These are phyloP conservation scores for Debaryomyces sp. DNA, from an alignment of 1,139 yeast species.

Conservation along the genomic window DNA sequence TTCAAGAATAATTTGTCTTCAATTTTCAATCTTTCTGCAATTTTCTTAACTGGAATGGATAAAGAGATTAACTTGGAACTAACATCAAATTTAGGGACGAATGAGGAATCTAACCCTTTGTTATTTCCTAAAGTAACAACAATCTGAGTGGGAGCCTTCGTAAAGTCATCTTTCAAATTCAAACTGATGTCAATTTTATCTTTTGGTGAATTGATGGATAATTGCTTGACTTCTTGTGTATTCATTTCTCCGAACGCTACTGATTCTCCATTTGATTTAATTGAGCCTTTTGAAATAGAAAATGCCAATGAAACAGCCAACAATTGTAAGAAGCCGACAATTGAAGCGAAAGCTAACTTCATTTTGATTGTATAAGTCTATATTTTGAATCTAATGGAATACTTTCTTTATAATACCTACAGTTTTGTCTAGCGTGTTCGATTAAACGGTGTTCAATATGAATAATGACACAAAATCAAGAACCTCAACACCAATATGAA, in stretches of 20 bases:
- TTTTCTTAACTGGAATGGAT: slow-evolving; percentile 31
- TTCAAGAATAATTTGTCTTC: slow-evolving; percentile 35
- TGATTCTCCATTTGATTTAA: slow-evolving; percentile 27
- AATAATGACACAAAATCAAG: slow-evolving; percentile 2
- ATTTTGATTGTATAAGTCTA: slow-evolving; percentile 1
- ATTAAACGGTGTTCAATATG: not conserved
- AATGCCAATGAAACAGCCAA: slow-evolving; percentile 22
- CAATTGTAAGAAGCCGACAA: slow-evolving; percentile 5
- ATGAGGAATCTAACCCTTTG: slow-evolving; percentile 27
- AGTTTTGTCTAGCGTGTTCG: slow-evolving; percentile 5
- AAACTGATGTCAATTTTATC: slow-evolving; percentile 36
- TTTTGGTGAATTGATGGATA: slow-evolving; percentile 33
- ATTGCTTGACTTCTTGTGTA: slow-evolving; percentile 37
- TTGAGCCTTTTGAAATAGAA: slow-evolving; percentile 30
- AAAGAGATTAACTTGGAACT: slow-evolving; percentile 24
- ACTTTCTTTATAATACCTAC: not conserved
- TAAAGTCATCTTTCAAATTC: slow-evolving; percentile 24
- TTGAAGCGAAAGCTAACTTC: not conserved
- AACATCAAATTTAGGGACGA: slow-evolving; percentile 25
- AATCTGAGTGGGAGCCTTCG: slow-evolving; percentile 29
- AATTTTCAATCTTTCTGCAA: slow-evolving; percentile 42
- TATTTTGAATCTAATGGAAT: not conserved
- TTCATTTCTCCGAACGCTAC: slow-evolving; percentile 39
- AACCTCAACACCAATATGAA: not conserved
- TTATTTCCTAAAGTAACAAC: slow-evolving; percentile 30